phyloP scores from a whole-genome alignment of 441 rosid species.

The Lagerstroemia fauriei region DNA sequence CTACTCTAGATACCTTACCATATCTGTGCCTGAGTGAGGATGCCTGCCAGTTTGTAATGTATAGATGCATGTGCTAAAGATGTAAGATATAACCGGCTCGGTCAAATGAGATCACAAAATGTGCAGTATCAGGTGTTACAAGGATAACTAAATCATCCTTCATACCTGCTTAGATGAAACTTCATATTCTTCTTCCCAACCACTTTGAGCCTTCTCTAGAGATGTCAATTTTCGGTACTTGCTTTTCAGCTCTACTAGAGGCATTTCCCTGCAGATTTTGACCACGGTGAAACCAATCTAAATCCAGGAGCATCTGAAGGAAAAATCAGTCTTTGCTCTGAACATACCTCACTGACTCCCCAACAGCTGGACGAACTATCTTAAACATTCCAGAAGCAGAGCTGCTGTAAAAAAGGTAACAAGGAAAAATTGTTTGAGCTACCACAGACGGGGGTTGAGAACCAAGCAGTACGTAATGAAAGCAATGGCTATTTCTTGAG shows the following conservation, averaged over 20 bases:
- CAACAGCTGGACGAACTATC: conserved; percentile 91
- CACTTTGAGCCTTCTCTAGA: conserved; percentile 68
- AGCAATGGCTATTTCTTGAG: no score
- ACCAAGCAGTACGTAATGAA: not conserved
- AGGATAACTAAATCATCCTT: not conserved
- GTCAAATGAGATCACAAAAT: not conserved
- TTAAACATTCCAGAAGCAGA: conserved; percentile 78
- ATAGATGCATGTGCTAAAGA: not conserved
- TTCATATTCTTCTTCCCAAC: conserved; percentile 97
- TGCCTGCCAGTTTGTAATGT: not conserved
- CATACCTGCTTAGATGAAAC: conserved; percentile 89
- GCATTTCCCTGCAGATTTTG: conserved; percentile 70
- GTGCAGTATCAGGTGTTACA: not conserved
- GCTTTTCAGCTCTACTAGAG: conserved; percentile 72
- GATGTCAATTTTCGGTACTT: conserved; percentile 78
- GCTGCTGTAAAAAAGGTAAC: conserved; percentile 46
- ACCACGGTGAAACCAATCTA: conserved; percentile 15
- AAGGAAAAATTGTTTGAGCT: conserved; percentile 14
- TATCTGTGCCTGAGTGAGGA: not conserved
- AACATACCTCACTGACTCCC: conserved; percentile 83
- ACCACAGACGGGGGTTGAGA: not conserved
- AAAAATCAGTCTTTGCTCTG: conserved; percentile 11
- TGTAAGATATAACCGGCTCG: not conserved
- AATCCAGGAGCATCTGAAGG: conserved; percentile 16
- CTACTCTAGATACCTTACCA: not conserved